These are phyloP conservation scores for Phytophthora foliorum DNA, from an alignment of 352 stramenopile species.

Conservation along the genomic window DNA sequence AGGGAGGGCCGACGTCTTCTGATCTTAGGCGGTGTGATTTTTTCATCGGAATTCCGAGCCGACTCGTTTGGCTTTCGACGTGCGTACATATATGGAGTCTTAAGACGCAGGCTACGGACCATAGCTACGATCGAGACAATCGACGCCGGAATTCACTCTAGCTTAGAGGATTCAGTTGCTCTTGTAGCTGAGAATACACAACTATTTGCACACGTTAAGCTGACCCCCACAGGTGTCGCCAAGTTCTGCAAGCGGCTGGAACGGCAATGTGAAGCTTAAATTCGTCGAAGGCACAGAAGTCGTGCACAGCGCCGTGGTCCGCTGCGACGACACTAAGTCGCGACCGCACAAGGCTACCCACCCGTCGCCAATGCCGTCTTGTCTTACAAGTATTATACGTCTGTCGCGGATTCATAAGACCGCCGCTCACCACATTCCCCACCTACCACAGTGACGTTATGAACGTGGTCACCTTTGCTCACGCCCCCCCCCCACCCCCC, in stretches of 20 bases:
- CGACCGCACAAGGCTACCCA: conserved; percentile 35
- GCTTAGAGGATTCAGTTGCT: too few relatives aligned
- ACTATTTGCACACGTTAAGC: too few relatives aligned
- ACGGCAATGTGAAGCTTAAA: conserved; percentile 44
- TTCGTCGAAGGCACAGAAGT: conserved; percentile 40
- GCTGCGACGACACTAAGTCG: conserved; percentile 44
- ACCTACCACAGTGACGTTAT: conserved; percentile 44
- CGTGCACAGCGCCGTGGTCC: conserved; percentile 43
- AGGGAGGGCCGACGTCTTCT: too few relatives aligned
- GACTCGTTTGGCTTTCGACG: too few relatives aligned
- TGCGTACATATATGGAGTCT: too few relatives aligned
- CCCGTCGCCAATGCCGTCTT: conserved; percentile 38
- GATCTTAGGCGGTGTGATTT: too few relatives aligned
- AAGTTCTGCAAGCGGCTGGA: conserved; percentile 44
- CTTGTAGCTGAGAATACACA: too few relatives aligned
- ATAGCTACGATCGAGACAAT: too few relatives aligned
- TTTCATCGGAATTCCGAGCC: too few relatives aligned
- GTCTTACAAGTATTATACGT: conserved; percentile 47
- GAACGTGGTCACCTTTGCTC: conserved; percentile 46
- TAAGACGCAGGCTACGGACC: too few relatives aligned
- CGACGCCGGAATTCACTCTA: too few relatives aligned
- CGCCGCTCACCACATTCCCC: conserved; percentile 38
- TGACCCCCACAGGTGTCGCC: conserved; percentile 34
- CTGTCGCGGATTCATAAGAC: conserved; percentile 46
- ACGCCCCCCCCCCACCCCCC: too few relatives aligned